Base-by-base conservation (phyloP, 495 filamentous ascomycete genomes). In the Penicillium lividum region DNA sequence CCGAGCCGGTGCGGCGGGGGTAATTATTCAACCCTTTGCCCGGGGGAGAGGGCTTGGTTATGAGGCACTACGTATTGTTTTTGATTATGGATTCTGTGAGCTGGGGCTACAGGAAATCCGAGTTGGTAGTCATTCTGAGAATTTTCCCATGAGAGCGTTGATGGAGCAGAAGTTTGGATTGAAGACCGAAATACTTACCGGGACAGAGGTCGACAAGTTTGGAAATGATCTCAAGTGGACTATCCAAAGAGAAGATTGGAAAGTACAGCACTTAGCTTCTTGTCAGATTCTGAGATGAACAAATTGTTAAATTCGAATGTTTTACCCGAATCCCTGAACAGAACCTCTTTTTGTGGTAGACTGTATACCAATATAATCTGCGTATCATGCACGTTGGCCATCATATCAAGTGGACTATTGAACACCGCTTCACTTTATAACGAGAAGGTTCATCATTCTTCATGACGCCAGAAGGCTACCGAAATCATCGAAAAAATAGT, bases 151-250 rank as follows among this genome's bases (percentile, higher is more conserved):
- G 54, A 48, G n/a, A 22, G 49, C 49, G 54, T 8, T 56, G 33
- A 56, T 56, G 54, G 54, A 56, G 31, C 31, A 18, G 33, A 56
- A 56, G 5, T 50, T 56, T 16, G 54, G 54, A 18, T 40, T 56
- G 15, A n/a, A 30, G 13, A 7, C 53, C 5, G 8, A 36, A 13
- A 36, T 13, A 13, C 13, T 9, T 11, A 10, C 7, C 1, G 40
- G 16, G 28, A n/a, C 38, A 33, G 54, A 30, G 11, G 54, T 56
- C 31, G 54, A 56, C 50, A 10, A 47, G 18, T 56, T 56, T 42
- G 54, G 54, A 13, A 56, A 56, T 56, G 54, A 56, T 30, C 54
- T 56, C 30, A n/a, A 50, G 15, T 56, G 54, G 54, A 30, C n/a
- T 50, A 42, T 56, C 30, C n/a, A 7, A 25, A 40, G 18, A 34